Base-by-base conservation (phyloP, 116 monocot species). In the Dioscorea cayenensis region DNA sequence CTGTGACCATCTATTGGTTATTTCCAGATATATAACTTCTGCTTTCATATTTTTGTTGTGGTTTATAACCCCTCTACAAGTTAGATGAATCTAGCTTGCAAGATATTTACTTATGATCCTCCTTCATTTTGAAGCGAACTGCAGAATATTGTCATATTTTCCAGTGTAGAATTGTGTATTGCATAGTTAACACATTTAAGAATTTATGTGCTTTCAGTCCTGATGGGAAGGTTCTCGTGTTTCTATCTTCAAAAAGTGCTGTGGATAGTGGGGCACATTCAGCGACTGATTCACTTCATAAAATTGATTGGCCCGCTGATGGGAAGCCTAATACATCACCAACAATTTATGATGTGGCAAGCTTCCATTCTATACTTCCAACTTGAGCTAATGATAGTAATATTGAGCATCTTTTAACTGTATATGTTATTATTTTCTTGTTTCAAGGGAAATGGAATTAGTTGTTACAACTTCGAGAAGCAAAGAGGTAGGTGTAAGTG, bases 181-280 rank as follows among this genome's bases (percentile, higher is more conserved):
- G 55, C 3, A 3, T 55, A 5, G 49, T 49, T 73, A 63, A 78
- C 55, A 68, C 21, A 73, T 13, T 29, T 65, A 32, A 18, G 49
- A 5, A 58, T 0, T 66, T 14, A 8, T 22, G 35, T 25, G 51
- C 14, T 65, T 67, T 63, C 93, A 97, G 97, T 83, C 93, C 97
- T 70, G 90, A 93, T 93, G 97, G 90, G 70, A 97, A 83, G 66
- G 77, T 73, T 67, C 81, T 97, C 60, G 86, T 97, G 28, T 97
- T 97, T 72, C 67, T 97, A 50, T 97, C 97, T 71, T 86, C 93
- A 51, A 83, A 81, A 82, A 87, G 72, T 80, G 80, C 97, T 76
- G 93, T 97, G 67, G 93, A 93, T 77, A 90, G 83, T 83, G 97
- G 97, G 71, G 93, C 84, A 62, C 97, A 97, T 82, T 81, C 55